These are phyloP conservation scores for Zygnema circumcarinatum DNA, from an alignment of 139 green algal genomes.

Conservation along the genomic window DNA sequence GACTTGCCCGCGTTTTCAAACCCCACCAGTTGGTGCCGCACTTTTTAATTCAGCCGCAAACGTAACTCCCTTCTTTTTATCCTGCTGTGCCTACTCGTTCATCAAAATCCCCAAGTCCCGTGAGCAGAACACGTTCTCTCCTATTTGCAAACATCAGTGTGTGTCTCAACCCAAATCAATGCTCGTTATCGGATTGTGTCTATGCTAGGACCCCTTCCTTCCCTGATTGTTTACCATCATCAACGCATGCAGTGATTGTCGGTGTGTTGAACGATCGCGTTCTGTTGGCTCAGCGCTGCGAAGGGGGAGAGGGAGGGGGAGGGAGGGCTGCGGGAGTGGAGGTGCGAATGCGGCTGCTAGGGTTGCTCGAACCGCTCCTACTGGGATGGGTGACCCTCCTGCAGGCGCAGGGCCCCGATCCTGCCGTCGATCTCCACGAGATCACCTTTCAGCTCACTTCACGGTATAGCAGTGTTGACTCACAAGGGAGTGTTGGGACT, in stretches of 20 bases:
- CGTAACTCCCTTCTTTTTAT: too few species aligned
- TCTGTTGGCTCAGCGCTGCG: constrained; percentile 22
- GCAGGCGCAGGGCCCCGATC: constrained; percentile 20
- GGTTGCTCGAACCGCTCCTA: constrained; percentile 49
- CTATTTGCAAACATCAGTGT: too few species aligned
- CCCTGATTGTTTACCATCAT: too few species aligned
- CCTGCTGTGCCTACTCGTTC: too few species aligned
- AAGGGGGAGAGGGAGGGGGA: neutral
- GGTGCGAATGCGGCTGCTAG: constrained; percentile 27
- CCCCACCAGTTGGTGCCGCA: neutral
- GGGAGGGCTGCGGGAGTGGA: constrained; percentile 5
- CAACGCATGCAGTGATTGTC: too few species aligned
- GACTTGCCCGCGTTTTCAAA: neutral
- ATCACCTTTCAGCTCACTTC: constrained; percentile 48
- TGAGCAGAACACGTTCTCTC: too few species aligned
- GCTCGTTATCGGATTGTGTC: too few species aligned
- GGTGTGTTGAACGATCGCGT: constrained; percentile 55
- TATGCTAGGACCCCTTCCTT: too few species aligned
- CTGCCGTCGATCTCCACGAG: constrained; percentile 34
- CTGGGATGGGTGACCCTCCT: constrained; percentile 51
- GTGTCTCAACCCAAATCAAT: too few species aligned
- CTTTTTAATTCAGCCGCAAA: too few species aligned
- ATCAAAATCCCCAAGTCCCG: too few species aligned
- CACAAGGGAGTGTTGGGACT: too few species aligned
- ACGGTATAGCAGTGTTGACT: neutral